Base-by-base conservation (phyloP, 768 basidiomycete species). In the Xerocomellus dryophilus region DNA sequence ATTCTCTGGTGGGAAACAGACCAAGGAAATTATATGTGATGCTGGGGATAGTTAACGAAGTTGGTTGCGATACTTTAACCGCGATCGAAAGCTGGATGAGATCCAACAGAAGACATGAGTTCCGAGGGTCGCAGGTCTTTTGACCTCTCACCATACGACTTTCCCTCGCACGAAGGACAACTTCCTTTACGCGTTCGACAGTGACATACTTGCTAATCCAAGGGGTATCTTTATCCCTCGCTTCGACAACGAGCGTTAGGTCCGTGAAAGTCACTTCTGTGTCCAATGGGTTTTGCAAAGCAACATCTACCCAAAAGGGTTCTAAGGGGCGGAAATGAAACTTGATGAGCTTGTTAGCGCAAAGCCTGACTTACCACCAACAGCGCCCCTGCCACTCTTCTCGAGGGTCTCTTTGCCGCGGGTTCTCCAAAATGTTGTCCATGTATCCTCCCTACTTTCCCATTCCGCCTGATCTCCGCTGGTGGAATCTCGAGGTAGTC, bases 241-340 rank as follows among this genome's bases (percentile, higher is more conserved):
- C 66, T 51, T 81, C 81, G 6, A 88, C 76, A 5, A 74, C 53
- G 9, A 90, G 67, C 0, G 85, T 82, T 49, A 92, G 56, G 53
- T 85, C 77, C 0, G 82, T 76, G 21, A 93, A 64, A 47, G 77
- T 82, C n/a, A 93, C 76, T 47, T 90, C 89, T 7, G 86, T 76
- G 55, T 88, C 80, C 39, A 93, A 69, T 17, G 90, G 89, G 65
- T 93, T 93, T 43, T 71, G 76, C 54, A 93, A 45, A 6, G 75
- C 76, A 23, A 93, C 60, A 59, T 93, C 89, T 36, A 92, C 74
- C 84, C 85, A 91, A 61, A 93, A 90, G 2, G 73, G 69, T 68
- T 93, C 91, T 93, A 44, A 43, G 17, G 18, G 55, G 21, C 56
- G 27, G 20, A 38, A 17, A 18, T 40, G 46, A 47, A 32, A 46